phyloP scores from a whole-genome alignment of 345 rosid species.

The Eutrema yunnanense region DNA sequence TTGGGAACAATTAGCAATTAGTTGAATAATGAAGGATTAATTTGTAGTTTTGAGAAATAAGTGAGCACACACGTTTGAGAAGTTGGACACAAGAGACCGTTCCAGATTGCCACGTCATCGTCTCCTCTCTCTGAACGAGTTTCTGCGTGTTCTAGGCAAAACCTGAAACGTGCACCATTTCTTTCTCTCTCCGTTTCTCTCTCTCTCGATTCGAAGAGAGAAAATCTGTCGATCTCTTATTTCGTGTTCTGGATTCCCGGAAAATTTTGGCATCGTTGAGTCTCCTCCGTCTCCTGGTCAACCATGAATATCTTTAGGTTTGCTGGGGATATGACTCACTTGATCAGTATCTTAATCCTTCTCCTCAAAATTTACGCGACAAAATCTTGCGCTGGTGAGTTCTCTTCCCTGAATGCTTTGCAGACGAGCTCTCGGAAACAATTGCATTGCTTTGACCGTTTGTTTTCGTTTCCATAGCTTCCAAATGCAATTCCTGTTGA shows the following conservation, averaged over 20 bases:
- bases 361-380: constrained; percentile 98
- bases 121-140: constrained; percentile 2
- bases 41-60: background rate
- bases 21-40: constrained; percentile 3
- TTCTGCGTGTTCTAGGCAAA: constrained; percentile 1
- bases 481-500: background rate
- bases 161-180: constrained; percentile 19
- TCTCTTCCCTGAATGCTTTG: constrained; percentile 1
- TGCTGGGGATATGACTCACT: constrained; percentile 93
- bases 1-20: background rate
- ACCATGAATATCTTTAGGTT: constrained; percentile 92
- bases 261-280: constrained; percentile 3
- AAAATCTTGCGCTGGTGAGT: constrained; percentile 79
- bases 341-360: constrained; percentile 76
- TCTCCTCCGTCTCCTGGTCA: constrained; percentile 15
- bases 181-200: background rate
- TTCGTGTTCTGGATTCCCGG: background rate
- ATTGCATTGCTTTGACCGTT: constrained; percentile 18
- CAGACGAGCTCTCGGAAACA: constrained; percentile 20
- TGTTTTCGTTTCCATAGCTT: background rate
- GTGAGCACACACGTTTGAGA: constrained; percentile 1
- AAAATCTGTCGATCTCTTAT: background rate
- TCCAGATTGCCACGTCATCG: constrained; percentile 34
- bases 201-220: constrained; percentile 20
- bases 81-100: constrained; percentile 10